Evolutionary conservation across 352 stramenopile species (phyloP).

Genomic region (Phytophthora pisi): DNA sequence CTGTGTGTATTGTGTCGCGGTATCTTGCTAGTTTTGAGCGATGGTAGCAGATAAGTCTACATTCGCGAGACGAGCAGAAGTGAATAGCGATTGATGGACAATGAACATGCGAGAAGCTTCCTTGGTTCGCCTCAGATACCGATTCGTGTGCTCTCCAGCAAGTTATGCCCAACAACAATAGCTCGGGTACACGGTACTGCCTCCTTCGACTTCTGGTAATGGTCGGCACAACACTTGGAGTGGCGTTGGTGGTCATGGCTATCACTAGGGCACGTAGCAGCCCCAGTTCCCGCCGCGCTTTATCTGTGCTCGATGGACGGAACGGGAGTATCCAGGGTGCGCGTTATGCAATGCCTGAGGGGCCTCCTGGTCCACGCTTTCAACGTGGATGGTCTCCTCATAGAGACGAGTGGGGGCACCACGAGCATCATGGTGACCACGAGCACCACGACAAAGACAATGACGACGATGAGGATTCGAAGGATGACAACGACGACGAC

Average conservation of each 20-base stretch:
- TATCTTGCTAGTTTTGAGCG: constrained; percentile 19
- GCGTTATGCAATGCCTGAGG: background rate
- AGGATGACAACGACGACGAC: constrained; percentile 13
- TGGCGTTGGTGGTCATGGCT: constrained; percentile 7
- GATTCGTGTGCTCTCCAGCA: background rate
- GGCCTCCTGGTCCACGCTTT: background rate
- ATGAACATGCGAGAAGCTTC: constrained; percentile 10
- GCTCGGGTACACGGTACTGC: background rate
- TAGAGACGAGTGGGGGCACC: background rate
- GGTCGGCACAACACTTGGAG: constrained; percentile 6
- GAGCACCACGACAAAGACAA: constrained; percentile 2
- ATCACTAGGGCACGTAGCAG: background rate
- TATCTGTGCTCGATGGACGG: background rate
- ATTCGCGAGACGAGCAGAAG: constrained; percentile 6
- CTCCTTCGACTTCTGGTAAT: constrained; percentile 21
- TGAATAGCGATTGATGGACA: constrained; percentile 22
- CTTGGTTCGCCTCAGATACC: background rate
- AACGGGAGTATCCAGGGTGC: constrained; percentile 2
- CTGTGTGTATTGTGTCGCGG: constrained; percentile 1
- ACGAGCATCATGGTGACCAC: constrained; percentile 8
- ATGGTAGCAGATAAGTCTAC: constrained; percentile 17
- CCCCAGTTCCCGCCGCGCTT: background rate
- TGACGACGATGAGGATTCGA: background rate
- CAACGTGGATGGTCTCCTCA: background rate
- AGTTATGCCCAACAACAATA: background rate